Conservation (phyloP, 2,329 filamentous ascomycete genomes). For the Rutstroemia sp. region DNA sequence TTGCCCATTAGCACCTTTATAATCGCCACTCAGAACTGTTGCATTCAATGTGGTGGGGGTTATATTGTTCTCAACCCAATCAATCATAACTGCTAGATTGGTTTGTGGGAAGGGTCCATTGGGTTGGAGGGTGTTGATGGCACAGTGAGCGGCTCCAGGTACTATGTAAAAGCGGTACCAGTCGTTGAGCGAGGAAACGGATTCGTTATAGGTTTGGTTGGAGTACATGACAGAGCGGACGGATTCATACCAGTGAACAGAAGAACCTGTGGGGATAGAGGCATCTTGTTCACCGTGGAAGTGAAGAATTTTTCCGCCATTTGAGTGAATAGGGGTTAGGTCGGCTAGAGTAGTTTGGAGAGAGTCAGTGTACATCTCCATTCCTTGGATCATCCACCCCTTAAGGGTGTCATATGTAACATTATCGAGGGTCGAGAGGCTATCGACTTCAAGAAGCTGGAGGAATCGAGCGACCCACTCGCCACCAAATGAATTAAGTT, state of each 20-base stretch:
- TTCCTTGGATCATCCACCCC: constrained; percentile 45
- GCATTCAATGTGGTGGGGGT: constrained; percentile 32
- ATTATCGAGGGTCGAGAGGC: constrained; percentile 36
- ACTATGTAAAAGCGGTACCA: constrained; percentile 50
- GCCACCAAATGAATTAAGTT: constrained; percentile 20
- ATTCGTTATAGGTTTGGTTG: constrained; percentile 32
- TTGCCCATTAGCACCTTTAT: constrained; percentile 30
- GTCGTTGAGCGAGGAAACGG: constrained; percentile 37
- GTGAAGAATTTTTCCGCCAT: constrained; percentile 49
- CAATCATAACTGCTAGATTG: constrained; percentile 64
- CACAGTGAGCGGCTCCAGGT: constrained; percentile 46
- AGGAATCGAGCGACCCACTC: constrained; percentile 36
- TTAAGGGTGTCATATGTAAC: constrained; percentile 50
- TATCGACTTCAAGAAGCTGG: constrained; percentile 33
- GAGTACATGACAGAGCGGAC: constrained; percentile 45
- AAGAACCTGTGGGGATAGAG: constrained; percentile 45
- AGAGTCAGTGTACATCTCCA: constrained; percentile 41
- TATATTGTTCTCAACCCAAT: constrained; percentile 56
- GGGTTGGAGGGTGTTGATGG: constrained; percentile 37
- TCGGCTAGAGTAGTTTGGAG: constrained; percentile 49
- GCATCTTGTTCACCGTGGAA: constrained; percentile 51
- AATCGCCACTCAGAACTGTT: constrained; percentile 27
- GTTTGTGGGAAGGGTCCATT: constrained; percentile 35
- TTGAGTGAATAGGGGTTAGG: constrained; percentile 40
- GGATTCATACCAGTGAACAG: constrained; percentile 47